These are phyloP conservation scores for Cyclospora cayetanensis DNA, from an alignment of 169 alveolate genomes.

Conservation along the genomic window DNA sequence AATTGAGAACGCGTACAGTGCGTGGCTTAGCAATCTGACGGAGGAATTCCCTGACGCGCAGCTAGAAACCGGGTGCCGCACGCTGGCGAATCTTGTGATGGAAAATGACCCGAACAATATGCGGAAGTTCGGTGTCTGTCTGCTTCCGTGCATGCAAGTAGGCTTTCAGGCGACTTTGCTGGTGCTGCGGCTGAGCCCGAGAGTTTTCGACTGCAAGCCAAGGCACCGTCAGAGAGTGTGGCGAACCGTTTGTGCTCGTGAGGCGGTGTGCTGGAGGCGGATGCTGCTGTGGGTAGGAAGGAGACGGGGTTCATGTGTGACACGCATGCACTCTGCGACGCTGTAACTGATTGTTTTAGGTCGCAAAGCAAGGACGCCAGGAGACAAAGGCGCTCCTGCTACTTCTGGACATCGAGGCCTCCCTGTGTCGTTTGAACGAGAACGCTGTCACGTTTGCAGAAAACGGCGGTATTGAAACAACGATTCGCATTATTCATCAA, in stretches of 20 bases:
- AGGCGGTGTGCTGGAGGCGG: neutral
- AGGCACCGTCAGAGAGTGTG: too few relatives aligned
- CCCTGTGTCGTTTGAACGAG: constrained; percentile 85
- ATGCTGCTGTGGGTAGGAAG: neutral
- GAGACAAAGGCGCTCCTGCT: constrained; percentile 85
- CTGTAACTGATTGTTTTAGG: too few relatives aligned
- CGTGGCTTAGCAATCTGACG: constrained; percentile 81
- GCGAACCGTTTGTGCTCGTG: too few relatives aligned
- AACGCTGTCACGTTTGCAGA: constrained; percentile 84
- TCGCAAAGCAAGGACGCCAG: constrained; percentile 83
- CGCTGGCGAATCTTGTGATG: constrained; percentile 89
- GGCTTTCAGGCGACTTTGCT: neutral
- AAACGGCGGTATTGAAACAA: constrained; percentile 84
- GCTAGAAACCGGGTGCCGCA: constrained; percentile 87
- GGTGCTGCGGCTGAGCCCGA: too few relatives aligned
- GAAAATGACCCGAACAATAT: constrained; percentile 89
- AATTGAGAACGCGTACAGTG: constrained; percentile 79
- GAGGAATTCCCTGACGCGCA: constrained; percentile 82
- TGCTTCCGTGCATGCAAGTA: constrained; percentile 81
- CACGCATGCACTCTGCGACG: too few relatives aligned
- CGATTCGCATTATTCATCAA: constrained; percentile 82
- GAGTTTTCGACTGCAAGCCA: too few relatives aligned
- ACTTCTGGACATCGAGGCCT: constrained; percentile 85
- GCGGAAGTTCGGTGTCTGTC: constrained; percentile 86
- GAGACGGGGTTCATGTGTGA: neutral